Base-by-base conservation (phyloP, 106 monocot genomes). In the Xerophyta viscosa region DNA sequence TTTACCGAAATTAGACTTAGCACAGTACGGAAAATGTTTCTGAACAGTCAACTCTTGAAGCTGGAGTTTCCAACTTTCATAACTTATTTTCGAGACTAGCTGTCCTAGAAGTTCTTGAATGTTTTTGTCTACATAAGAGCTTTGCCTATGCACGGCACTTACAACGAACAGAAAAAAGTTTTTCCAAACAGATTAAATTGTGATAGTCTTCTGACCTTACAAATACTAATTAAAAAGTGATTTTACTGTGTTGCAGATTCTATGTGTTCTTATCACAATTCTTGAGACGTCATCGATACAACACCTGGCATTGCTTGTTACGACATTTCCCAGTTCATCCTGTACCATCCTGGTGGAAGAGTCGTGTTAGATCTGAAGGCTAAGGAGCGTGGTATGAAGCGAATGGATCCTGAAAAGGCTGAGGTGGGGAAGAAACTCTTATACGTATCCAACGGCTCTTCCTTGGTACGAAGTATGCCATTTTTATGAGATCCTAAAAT, bases 381-480 rank as follows among this genome's bases (percentile, higher is more conserved):
- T 0, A 96, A 96, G 61, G 94, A 96, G 14, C 61, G 76, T 20
- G 81, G 88, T 9, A 96, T 96, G 94, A 96, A 81, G 70, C 84
- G 88, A 23, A 78, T 96, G 88, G 75, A 81, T 41, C 84, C 88
- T 43, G 94, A 88, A 20, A 81, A 78, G 24, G 48, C 78, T 13
- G 94, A 96, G 52, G 94, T 96, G 39, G 88, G 69, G 15, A 96
- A 96, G 68, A 72, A 85, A 84, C 88, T 2, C 81, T 96, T 50
- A 74, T 96, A 5, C 88, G 81, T 36, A 50, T 74, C 24, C 94
- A 96, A 63, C 80, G 94, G 75, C 84, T 96, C 6, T 96, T 96
- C 76, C 88, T 96, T 36, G 88, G 94, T 24, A 30, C 94, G 27
- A 96, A 96, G 54, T 96, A 96, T 56, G 84, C 94, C 1, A 84